A percentile compares a stretch with the other conserved stretches of the same genome.
phyloP scores from a whole-genome alignment of 176 grass and related monocot species.

The Zea luxurians region DNA sequence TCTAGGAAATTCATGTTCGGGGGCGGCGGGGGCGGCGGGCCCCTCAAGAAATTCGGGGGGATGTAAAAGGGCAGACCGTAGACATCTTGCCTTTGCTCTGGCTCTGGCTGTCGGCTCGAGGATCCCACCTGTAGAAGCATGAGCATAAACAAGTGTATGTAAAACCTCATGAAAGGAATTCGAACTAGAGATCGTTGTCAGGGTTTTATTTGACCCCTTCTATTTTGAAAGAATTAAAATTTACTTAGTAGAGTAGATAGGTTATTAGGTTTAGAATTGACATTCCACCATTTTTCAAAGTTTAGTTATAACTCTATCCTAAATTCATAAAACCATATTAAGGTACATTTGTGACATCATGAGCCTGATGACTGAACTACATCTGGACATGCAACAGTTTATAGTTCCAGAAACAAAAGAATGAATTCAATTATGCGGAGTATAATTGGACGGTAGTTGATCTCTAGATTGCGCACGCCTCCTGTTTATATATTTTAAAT shows the following conservation, averaged over 20 bases:
- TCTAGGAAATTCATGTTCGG: too few relatives aligned
- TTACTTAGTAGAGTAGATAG: too few relatives aligned
- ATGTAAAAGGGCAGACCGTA: neutral
- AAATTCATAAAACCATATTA: neutral
- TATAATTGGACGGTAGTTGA: neutral
- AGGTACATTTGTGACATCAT: neutral
- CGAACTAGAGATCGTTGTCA: too few relatives aligned
- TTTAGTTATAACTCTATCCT: too few relatives aligned
- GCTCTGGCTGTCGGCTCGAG: neutral
- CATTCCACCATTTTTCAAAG: too few relatives aligned
- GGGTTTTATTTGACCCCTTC: too few relatives aligned
- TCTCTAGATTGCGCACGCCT: neutral
- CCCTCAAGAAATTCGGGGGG: too few relatives aligned
- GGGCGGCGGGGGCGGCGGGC: too few relatives aligned
- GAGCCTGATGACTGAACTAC: neutral
- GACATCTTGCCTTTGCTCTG: neutral
- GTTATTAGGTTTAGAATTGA: too few relatives aligned
- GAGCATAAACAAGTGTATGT: neutral
- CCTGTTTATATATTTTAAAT: neutral
- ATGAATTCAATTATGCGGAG: neutral
- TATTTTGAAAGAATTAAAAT: too few relatives aligned
- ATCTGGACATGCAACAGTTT: neutral
- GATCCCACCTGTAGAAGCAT: conserved; percentile 13
- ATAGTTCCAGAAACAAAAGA: neutral
- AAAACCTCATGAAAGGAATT: neutral